Base-by-base conservation (phyloP, 805 yeast genomes). In the Yamadazyma olivae region DNA sequence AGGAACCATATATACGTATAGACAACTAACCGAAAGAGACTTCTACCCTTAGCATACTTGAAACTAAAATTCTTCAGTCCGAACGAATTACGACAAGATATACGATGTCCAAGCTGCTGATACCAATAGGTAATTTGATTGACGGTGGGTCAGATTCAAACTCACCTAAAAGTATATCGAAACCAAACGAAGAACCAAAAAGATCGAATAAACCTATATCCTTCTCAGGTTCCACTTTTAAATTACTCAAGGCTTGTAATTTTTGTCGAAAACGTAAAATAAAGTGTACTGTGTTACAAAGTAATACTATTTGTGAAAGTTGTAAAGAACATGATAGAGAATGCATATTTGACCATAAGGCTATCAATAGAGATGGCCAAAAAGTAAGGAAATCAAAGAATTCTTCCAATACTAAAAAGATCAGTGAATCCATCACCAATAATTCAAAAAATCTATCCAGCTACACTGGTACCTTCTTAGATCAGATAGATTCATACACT, bases 161-260 rank as follows among this genome's bases (percentile, higher is more conserved):
- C n/a, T n/a, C n/a, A n/a, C n/a, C n/a, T n/a, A n/a, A n/a, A n/a
- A n/a, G n/a, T n/a, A n/a, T n/a, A n/a, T n/a, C n/a, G n/a, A n/a
- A n/a, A n/a, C n/a, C n/a, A n/a, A n/a, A n/a, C n/a, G n/a, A n/a
- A n/a, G n/a, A n/a, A n/a, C n/a, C n/a, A n/a, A n/a, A n/a, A n/a
- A n/a, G n/a, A n/a, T n/a, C n/a, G n/a, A 20, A 10, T 7, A 20
- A 20, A 10, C 23, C 23, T 7, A 10, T 20, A 7, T 20, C 23
- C 9, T 32, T 29, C n/a, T 28, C 32, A 2, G 46, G 49, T 1
- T 28, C 45, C 16, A 32, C 47, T 2, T 43, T 42, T 27, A 49
- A 51, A 35, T 30, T 51, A 9, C 24, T 51, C 8, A 45, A 46
- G 30, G 55, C 55, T 1, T 51, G 55, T 30, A 49, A 41, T 24